Percentiles rank a stretch among this genome's conserved stretches.
Conservation (phyloP, 306 rosid genomes). For the Ziziphus jujuba region DNA sequence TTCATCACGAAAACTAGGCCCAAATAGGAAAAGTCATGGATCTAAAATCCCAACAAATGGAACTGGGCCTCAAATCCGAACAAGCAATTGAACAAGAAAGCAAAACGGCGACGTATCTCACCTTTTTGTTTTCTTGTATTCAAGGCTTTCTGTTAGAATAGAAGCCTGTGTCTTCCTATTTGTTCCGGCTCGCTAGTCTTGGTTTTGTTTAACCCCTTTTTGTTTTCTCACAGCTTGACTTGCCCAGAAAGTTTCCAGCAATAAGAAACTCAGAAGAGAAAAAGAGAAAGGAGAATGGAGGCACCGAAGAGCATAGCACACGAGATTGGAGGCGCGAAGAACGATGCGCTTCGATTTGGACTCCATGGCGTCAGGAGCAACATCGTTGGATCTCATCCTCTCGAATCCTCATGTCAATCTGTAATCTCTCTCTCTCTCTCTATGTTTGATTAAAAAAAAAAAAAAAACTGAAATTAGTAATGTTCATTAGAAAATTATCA, state of each 20-base stretch:
- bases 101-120: no score
- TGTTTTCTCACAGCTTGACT: background rate
- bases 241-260: background rate
- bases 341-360: slow-evolving; percentile 79
- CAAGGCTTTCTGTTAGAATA: no score
- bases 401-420: slow-evolving; percentile 62
- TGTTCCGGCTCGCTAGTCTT: background rate
- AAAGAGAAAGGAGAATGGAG: slow-evolving; percentile 41
- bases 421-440: slow-evolving; percentile 40
- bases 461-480: background rate
- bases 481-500: background rate
- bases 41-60: no score
- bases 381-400: slow-evolving; percentile 70
- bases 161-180: no score
- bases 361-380: slow-evolving; percentile 72
- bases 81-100: no score
- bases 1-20: no score
- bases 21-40: no score
- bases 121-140: no score
- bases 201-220: background rate
- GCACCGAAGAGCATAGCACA: slow-evolving; percentile 61
- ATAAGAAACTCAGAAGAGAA: background rate
- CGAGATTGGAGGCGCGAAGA: slow-evolving; percentile 87
- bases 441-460: background rate
- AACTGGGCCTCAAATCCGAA: no score